A percentile compares a stretch with the other conserved stretches of the same genome.
These are phyloP conservation scores for Cryptomeria japonica DNA, from an alignment of 75 land plant species.

Conservation along the genomic window DNA sequence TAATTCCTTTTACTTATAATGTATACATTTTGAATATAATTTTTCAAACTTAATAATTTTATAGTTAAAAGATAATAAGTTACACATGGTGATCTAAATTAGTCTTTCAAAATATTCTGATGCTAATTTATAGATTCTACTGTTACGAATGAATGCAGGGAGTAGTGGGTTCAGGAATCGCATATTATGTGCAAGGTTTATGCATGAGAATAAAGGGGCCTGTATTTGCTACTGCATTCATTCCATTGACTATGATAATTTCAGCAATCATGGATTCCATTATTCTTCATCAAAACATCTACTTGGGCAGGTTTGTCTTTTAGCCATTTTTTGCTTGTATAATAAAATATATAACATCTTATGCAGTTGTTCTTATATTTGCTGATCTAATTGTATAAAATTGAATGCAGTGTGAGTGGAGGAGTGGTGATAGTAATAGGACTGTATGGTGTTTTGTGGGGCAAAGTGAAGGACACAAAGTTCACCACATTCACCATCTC, in stretches of 20 bases:
- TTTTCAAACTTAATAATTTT: not conserved
- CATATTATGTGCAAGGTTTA: slow-evolving; percentile 65
- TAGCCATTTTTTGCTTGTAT: too few relatives aligned
- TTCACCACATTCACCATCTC: not conserved
- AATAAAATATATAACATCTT: too few relatives aligned
- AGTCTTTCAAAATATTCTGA: too few relatives aligned
- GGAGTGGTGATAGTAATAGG: slow-evolving; percentile 3
- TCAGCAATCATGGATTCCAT: slow-evolving; percentile 15
- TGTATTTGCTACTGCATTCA: slow-evolving; percentile 68
- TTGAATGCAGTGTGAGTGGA: not conserved
- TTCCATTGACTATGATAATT: slow-evolving; percentile 66
- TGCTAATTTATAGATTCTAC: too few relatives aligned
- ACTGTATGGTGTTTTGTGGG: slow-evolving; percentile 2
- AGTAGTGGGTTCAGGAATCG: slow-evolving; percentile 53
- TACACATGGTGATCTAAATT: too few relatives aligned
- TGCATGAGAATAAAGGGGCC: slow-evolving; percentile 61
- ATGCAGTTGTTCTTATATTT: too few relatives aligned
- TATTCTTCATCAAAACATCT: not conserved
- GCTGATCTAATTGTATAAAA: too few relatives aligned
- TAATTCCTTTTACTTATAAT: not conserved
- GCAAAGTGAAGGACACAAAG: not conserved
- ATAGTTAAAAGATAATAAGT: too few relatives aligned
- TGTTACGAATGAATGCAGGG: slow-evolving; percentile 29
- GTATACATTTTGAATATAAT: not conserved
- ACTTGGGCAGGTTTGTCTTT: not conserved